phyloP scores from a whole-genome alignment of 495 filamentous ascomycete genomes.

The Aspergillus baeticus region DNA sequence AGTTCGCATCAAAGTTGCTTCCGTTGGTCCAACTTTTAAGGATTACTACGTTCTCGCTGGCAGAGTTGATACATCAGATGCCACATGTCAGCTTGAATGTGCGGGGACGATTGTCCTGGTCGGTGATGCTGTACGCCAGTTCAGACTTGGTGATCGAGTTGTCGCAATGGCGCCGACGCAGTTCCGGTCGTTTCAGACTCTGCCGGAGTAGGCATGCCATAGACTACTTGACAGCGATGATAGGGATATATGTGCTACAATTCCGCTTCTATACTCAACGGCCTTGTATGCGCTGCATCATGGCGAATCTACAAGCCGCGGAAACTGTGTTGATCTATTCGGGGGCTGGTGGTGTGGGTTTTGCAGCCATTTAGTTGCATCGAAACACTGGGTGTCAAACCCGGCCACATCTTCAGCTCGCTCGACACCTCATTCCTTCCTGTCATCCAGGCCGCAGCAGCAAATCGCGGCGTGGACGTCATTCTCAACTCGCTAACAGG shows the following conservation, averaged over 20 bases:
- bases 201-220: background rate
- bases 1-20: background rate
- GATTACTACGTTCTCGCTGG: constrained; percentile 6
- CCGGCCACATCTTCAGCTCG: too few relatives aligned
- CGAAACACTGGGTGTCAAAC: too few relatives aligned
- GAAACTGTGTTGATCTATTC: constrained; percentile 28
- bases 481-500: too few relatives aligned
- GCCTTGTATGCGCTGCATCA: constrained; percentile 37
- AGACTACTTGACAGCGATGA: background rate
- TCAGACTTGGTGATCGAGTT: constrained; percentile 4
- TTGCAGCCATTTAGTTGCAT: constrained; percentile 22
- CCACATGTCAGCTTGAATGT: background rate
- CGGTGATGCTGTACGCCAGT: background rate
- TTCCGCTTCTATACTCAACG: constrained; percentile 20
- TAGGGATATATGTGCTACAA: background rate
- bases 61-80: background rate
- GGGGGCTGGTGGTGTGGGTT: constrained; percentile 27
- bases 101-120: constrained; percentile 1
- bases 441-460: too few relatives aligned
- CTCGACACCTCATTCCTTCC: too few relatives aligned
- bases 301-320: constrained; percentile 10
- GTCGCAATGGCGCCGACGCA: constrained; percentile 6
- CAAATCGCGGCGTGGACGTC: too few relatives aligned
- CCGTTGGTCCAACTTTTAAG: constrained; percentile 5
- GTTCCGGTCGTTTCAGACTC: background rate